Percentiles rank a stretch among this genome's conserved stretches.
Evolutionary conservation across 495 filamentous ascomycete genomes (phyloP).

Genomic region (Pyronema omphalodes): DNA sequence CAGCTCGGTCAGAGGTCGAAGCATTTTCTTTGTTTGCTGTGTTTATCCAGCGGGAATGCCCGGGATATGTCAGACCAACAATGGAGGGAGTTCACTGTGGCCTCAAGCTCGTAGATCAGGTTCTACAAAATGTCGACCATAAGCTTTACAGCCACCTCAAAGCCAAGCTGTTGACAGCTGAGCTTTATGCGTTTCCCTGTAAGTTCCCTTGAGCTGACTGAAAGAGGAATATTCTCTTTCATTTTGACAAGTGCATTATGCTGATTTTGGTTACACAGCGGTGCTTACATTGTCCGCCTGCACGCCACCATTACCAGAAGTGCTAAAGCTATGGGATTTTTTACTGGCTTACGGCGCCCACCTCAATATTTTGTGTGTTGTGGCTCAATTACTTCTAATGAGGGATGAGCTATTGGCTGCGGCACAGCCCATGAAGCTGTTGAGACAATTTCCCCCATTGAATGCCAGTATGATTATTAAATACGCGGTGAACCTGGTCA

Average conservation of each 20-base stretch:
- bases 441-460: slow-evolving; percentile 74
- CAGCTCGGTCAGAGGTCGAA: slow-evolving; percentile 82
- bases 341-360: slow-evolving; percentile 89
- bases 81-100: slow-evolving; percentile 97
- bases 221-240: neutral
- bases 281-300: slow-evolving; percentile 90
- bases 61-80: slow-evolving; percentile 81
- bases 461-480: slow-evolving; percentile 65
- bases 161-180: slow-evolving; percentile 68
- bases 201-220: neutral
- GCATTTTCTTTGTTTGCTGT: slow-evolving; percentile 81
- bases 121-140: slow-evolving; percentile 73
- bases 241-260: neutral
- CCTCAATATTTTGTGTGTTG: slow-evolving; percentile 89
- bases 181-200: slow-evolving; percentile 91
- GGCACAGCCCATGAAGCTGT: slow-evolving; percentile 79
- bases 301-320: slow-evolving; percentile 90
- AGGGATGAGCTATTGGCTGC: slow-evolving; percentile 64
- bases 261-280: slow-evolving; percentile 20
- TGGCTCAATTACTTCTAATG: slow-evolving; percentile 83
- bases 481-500: slow-evolving; percentile 57
- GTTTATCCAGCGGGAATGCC: slow-evolving; percentile 75
- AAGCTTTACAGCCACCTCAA: slow-evolving; percentile 70
- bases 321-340: slow-evolving; percentile 94
- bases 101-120: slow-evolving; percentile 73